phyloP scores from a whole-genome alignment of 345 rosid genomes.

The Durio zibethinus region DNA sequence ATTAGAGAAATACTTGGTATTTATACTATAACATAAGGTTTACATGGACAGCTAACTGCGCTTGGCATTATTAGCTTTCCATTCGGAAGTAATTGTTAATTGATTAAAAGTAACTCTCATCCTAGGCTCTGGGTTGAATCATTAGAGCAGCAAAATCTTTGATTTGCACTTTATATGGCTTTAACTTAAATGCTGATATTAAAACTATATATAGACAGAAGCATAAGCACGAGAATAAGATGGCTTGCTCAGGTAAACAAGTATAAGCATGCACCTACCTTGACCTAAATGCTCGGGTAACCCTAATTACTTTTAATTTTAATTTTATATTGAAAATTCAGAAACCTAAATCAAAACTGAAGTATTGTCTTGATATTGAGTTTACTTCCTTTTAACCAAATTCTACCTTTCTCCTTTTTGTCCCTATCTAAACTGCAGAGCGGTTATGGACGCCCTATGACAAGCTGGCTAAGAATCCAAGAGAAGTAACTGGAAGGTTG shows the following conservation, averaged over 20 bases:
- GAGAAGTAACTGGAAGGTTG: constrained; percentile 42
- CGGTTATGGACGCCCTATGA: constrained; percentile 61
- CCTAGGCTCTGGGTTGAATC: too few species aligned
- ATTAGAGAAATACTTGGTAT: background rate
- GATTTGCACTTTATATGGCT: background rate
- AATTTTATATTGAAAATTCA: background rate
- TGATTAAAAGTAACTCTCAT: too few species aligned
- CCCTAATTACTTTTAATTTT: background rate
- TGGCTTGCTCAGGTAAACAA: too few species aligned
- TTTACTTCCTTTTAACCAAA: background rate
- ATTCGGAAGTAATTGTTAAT: too few species aligned
- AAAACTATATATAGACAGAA: background rate
- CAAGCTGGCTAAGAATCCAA: constrained; percentile 46
- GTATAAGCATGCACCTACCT: too few species aligned
- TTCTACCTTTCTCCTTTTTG: background rate
- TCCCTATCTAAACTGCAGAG: constrained; percentile 32
- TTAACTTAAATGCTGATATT: background rate
- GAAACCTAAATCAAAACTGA: background rate
- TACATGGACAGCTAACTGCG: too few species aligned
- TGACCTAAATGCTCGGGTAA: background rate
- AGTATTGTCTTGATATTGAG: background rate
- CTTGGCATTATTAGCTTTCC: too few species aligned
- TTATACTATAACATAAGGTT: too few species aligned
- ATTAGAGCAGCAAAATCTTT: too few species aligned
- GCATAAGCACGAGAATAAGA: background rate